phyloP scores from a whole-genome alignment of 139 green algal genomes.

The Micractinium conductrix region DNA sequence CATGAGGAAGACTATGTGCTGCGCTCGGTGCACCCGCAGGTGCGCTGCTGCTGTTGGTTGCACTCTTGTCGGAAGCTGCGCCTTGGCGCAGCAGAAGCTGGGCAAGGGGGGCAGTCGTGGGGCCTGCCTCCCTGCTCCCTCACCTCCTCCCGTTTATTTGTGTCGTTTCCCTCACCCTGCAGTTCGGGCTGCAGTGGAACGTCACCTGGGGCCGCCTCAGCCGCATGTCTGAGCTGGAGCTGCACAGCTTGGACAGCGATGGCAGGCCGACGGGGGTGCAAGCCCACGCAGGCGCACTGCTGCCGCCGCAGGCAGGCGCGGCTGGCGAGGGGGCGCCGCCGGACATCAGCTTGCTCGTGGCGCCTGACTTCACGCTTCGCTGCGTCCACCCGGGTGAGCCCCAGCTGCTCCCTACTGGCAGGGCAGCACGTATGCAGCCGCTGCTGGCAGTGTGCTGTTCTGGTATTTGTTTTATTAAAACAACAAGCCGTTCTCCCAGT shows the following conservation, averaged over 20 bases:
- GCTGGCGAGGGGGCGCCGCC: neutral
- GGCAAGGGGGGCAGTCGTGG: too few species aligned
- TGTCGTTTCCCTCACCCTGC: too few species aligned
- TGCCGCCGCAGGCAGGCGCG: neutral
- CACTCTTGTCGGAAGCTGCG: too few species aligned
- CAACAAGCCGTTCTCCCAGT: too few species aligned
- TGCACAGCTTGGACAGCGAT: neutral
- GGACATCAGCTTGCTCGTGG: conserved; percentile 37
- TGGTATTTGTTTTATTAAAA: too few species aligned
- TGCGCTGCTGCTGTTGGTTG: neutral
- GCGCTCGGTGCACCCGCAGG: conserved; percentile 41
- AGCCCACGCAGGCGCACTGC: neutral
- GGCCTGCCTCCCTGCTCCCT: neutral
- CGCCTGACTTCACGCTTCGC: conserved; percentile 40
- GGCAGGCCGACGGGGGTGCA: neutral
- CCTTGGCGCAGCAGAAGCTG: too few species aligned
- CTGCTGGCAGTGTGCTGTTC: too few species aligned
- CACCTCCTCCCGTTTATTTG: neutral
- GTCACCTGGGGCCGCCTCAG: conserved; percentile 38
- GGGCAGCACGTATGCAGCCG: too few species aligned
- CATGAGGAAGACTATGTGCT: conserved; percentile 79
- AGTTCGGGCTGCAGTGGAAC: conserved; percentile 52
- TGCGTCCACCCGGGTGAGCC: conserved; percentile 56
- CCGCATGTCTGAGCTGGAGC: conserved; percentile 20
- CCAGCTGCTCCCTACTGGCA: too few species aligned